A percentile compares a stretch with the other conserved stretches of the same genome.
These are phyloP conservation scores for Pseudocercospora pini-densiflorae DNA, from an alignment of 2,329 filamentous ascomycete species.

Conservation along the genomic window DNA sequence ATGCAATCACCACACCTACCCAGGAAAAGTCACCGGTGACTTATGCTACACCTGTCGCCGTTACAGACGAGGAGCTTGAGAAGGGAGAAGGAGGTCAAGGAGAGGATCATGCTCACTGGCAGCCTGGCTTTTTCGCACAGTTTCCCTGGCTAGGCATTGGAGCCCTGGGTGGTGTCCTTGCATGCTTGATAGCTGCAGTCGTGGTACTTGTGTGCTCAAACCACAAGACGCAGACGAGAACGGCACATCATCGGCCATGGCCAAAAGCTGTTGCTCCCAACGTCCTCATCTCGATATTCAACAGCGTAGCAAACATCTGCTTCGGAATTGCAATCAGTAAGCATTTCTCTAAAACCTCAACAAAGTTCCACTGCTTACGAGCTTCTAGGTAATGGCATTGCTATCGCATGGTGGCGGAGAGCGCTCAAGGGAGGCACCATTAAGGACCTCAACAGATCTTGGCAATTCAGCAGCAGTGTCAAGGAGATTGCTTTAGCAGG, in stretches of 20 bases:
- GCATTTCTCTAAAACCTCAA: neutral
- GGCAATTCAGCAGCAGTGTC: conserved; percentile 30
- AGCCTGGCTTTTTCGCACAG: conserved; percentile 9
- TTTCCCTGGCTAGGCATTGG: conserved; percentile 12
- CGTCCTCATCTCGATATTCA: conserved; percentile 25
- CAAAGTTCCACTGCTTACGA: too few relatives aligned
- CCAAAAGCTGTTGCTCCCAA: conserved; percentile 24
- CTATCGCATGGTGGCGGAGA: conserved; percentile 33
- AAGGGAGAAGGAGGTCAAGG: neutral
- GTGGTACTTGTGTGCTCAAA: conserved; percentile 6
- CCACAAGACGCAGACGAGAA: conserved; percentile 8
- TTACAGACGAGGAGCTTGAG: conserved; percentile 5
- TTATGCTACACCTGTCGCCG: conserved; percentile 6
- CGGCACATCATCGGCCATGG: neutral
- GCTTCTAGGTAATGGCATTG: conserved; percentile 27
- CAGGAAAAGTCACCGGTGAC: conserved; percentile 3
- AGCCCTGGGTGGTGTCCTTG: neutral
- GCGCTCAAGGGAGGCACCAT: conserved; percentile 31
- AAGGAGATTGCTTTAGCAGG: conserved; percentile 24
- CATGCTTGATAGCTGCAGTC: conserved; percentile 4
- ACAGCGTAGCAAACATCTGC: conserved; percentile 25
- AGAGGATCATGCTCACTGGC: neutral
- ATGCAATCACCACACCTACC: neutral
- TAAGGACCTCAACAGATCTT: conserved; percentile 29
- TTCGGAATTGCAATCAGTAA: conserved; percentile 30